phyloP scores from a whole-genome alignment of 164 flowering plant genomes.

The Liriodendron chinense region DNA sequence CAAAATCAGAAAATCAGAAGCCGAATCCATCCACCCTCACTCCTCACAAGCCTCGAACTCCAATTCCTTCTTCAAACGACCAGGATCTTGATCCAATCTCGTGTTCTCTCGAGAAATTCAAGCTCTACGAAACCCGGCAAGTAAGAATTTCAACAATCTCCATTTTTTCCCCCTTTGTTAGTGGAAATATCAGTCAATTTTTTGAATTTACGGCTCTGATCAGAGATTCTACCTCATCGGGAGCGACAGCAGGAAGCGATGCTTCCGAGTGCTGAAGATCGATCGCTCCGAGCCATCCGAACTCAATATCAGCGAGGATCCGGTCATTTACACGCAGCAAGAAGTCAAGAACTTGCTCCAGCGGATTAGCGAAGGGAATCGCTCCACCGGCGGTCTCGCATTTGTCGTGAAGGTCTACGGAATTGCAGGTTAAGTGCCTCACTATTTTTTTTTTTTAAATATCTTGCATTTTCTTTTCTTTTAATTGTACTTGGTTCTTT shows the following conservation, averaged over 20 bases:
- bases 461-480: not conserved
- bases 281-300: conserved; percentile 94
- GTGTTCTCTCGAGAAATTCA: conserved; percentile 85
- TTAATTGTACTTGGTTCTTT: not conserved
- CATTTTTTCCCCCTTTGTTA: not conserved
- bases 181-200: not conserved
- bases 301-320: conserved; percentile 91
- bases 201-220: not conserved
- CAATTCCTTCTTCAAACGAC: conserved; percentile 39
- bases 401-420: conserved; percentile 80
- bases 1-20: conserved; percentile 45
- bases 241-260: conserved; percentile 76
- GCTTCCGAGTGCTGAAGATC: conserved; percentile 83
- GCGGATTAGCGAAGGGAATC: conserved; percentile 87
- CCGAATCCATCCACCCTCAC: conserved; percentile 18
- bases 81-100: conserved; percentile 55
- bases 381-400: conserved; percentile 83
- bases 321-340: conserved; percentile 86
- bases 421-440: conserved; percentile 64
- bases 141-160: conserved; percentile 27
- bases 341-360: conserved; percentile 88
- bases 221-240: conserved; percentile 93
- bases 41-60: conserved; percentile 22
- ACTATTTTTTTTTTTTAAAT: not conserved
- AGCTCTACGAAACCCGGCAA: conserved; percentile 84